Base-by-base conservation (phyloP, 768 basidiomycete genomes). In the Lactarius hatsudake region DNA sequence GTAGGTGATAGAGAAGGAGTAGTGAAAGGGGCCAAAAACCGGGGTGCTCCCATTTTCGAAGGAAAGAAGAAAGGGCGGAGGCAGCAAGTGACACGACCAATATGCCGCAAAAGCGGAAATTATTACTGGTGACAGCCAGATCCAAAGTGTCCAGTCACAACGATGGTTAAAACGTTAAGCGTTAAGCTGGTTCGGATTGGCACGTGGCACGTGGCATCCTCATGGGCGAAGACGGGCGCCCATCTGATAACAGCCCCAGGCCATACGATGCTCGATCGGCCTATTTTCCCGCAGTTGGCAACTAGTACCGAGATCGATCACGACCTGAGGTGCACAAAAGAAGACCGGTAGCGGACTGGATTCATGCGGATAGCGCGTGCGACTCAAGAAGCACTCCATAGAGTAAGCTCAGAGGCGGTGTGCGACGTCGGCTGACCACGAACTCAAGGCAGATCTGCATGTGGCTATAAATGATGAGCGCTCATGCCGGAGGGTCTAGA, bases 191-290 rank as follows among this genome's bases (percentile, higher is more conserved):
- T 17, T 34, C 30, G 51, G 42, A 61, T 45, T 45, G 5, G 42
- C 18, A 30, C 45, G 60, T 45, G 15, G 65, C 65, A 67, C 66
- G 61, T 67, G 66, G 45, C 26, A 4, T 38, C 42, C 12, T 66
- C 61, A 66, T 58, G 66, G 28, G 51, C 17, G n/a, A 5, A 17
- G 2, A 28, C 23, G 34, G 56, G 65, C 66, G 65, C 38, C 17
- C 57, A 67, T 66, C 65, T 40, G 66, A 63, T 67, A 62, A 42
- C 38, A 18, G 10, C 20, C 23, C 5, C 18, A 17, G 30, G 30
- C 15, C 32, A 34, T 30, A 36, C 34, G 60, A 61, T 59, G 26
- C 30, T n/a, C 38, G 51, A 67, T 63, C 66, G 30, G 57, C 43
- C 6, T 3, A 23, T 45, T 55, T 40, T 28, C 34, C 53, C 18